Conservation (phyloP, 1,284 basidiomycete genomes). For the Exobasidium rhododendri region DNA sequence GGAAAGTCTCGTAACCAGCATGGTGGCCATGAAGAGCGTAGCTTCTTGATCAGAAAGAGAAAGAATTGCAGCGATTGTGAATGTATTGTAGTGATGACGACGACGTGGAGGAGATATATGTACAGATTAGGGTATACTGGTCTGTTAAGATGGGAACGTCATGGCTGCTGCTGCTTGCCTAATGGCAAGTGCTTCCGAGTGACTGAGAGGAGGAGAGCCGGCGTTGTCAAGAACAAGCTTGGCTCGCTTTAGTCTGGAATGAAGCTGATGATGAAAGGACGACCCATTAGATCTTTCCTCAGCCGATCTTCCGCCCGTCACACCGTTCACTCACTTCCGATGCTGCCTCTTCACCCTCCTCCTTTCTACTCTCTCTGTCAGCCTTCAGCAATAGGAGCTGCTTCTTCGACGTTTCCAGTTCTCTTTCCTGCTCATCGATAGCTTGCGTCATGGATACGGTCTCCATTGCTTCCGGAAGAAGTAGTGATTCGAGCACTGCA, state of each 20-base stretch:
- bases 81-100: no score
- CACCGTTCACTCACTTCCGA: background rate
- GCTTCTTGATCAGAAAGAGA: no score
- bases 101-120: no score
- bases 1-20: constrained; percentile 2
- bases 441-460: background rate
- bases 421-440: background rate
- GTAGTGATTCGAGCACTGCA: background rate
- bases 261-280: background rate
- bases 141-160: no score
- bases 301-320: no score
- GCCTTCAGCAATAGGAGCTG: background rate
- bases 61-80: no score
- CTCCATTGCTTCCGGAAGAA: constrained; percentile 9
- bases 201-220: background rate
- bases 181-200: background rate
- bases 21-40: constrained; percentile 7
- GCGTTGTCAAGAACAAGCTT: background rate
- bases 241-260: background rate
- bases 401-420: background rate
- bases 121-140: no score
- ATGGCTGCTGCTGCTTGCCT: background rate
- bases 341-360: background rate
- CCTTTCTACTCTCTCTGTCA: background rate
- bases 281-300: no score